Evolutionary conservation across 371 early-diverging fungal genomes (phyloP), one percentile per base, ranked within the genome.

Genomic region (Mortierella sp.): DNA sequence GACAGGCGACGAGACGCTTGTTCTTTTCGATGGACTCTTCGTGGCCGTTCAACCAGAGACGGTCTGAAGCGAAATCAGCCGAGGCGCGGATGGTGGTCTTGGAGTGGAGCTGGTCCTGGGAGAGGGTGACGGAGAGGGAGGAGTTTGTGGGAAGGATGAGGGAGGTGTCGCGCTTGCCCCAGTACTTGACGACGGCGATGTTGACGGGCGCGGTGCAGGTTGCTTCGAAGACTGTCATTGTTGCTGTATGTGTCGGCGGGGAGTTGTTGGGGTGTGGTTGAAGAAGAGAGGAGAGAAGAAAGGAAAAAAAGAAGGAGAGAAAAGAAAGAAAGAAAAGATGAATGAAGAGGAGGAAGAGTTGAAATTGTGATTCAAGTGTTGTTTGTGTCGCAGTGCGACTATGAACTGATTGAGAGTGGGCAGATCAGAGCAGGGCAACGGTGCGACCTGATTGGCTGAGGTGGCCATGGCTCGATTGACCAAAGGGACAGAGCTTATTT

Each of bases 121-220:
- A 96, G n/a, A 99, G 94, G 14, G 99, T 99, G 72, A 97, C 96
- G 8, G 98, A 98, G 53, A 99, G 93, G 26, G 99, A 99, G 64
- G 96, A 95, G 92, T 99, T 99, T 74, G 98, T 98, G 51, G 99
- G 99, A 69, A 99, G 93, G 85, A 97, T 96, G 77, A 98, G 93
- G 70, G 93, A 88, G 44, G 94, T 93, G 88, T 97, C 95, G 79
- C 98, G 93, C 91, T 98, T 98, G 77, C 98, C 99, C 99, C 99
- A 99, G 91, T 99, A 99, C 91, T 99, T 99, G 90, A 99, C 94
- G 78, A 99, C 98, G 57, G 99, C 99, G 88, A 99, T 99, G 89
- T 99, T 99, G 76, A 99, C 98, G 74, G 99, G 99, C 2, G 99
- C 97, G 31, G 97, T 95, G 87, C 96, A 96, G 44, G 98, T 99